Evolutionary conservation across 2,329 filamentous ascomycete genomes (phyloP).

Genomic region (Fusarium multiceps): DNA sequence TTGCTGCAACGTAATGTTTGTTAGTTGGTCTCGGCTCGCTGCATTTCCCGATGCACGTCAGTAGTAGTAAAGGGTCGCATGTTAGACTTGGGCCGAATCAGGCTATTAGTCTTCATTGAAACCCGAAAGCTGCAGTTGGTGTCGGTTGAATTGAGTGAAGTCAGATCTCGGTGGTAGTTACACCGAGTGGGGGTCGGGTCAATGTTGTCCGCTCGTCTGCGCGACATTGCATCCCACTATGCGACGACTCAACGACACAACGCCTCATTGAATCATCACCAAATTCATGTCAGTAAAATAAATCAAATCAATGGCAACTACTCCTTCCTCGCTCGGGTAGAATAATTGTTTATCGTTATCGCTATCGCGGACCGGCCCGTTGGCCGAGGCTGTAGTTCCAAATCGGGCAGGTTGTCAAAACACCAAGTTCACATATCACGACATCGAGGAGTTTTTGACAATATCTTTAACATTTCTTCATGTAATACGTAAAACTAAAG

Average conservation of each 20-base stretch:
- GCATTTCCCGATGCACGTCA: background rate
- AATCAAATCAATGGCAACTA: background rate
- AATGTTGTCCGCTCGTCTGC: background rate
- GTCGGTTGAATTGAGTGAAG: conserved; percentile 53
- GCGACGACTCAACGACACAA: background rate
- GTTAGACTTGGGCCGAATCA: background rate
- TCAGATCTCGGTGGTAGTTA: background rate
- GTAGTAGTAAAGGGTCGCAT: background rate
- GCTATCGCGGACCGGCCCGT: background rate
- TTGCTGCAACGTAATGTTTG: background rate
- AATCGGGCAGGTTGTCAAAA: conserved; percentile 4
- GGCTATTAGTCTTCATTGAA: background rate
- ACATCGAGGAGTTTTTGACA: conserved; percentile 8
- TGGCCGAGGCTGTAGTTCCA: too few species aligned
- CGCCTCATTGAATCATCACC: background rate
- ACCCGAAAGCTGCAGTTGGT: background rate
- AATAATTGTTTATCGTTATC: background rate
- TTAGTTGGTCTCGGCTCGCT: background rate
- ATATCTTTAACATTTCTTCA: conserved; percentile 37
- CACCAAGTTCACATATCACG: conserved; percentile 4
- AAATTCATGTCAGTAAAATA: background rate
- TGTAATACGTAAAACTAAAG: conserved; percentile 31
- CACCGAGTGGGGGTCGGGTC: conserved; percentile 4
- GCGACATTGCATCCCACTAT: background rate
- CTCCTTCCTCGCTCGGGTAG: background rate